phyloP scores from a whole-genome alignment of 441 rosid genomes.

The Adansonia rubrostipa region DNA sequence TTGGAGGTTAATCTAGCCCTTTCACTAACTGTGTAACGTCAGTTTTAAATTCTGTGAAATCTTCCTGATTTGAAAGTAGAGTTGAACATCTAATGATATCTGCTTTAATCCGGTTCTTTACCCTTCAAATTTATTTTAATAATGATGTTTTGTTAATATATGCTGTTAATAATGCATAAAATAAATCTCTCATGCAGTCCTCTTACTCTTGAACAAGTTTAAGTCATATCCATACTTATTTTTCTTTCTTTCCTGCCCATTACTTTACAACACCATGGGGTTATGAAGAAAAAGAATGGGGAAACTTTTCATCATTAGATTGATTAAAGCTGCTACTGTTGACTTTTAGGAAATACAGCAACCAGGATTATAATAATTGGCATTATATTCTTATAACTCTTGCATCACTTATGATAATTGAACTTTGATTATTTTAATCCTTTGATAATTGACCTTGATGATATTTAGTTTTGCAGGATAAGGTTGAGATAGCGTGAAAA shows the following conservation, averaged over 20 bases:
- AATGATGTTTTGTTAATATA: neutral
- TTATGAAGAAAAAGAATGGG: neutral
- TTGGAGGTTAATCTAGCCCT: neutral
- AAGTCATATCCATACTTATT: neutral
- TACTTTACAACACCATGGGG: neutral
- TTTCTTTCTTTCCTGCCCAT: neutral
- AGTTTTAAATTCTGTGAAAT: conserved; percentile 2
- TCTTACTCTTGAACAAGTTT: neutral
- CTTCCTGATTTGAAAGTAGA: neutral
- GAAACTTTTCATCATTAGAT: neutral
- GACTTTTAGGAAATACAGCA: neutral
- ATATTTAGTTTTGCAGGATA: neutral
- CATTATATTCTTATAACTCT: neutral
- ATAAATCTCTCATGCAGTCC: neutral
- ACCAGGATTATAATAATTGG: neutral
- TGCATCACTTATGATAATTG: neutral
- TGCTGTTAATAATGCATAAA: neutral
- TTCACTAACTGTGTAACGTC: neutral
- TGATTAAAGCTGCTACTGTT: conserved; percentile 6
- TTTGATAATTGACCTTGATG: neutral
- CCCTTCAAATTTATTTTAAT: neutral
- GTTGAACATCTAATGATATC: neutral
- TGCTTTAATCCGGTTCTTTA: neutral
- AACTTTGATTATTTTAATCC: neutral
- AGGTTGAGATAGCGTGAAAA: neutral